Conservation (phyloP, 805 yeast species). For the Hermanozyma aechmeae region DNA sequence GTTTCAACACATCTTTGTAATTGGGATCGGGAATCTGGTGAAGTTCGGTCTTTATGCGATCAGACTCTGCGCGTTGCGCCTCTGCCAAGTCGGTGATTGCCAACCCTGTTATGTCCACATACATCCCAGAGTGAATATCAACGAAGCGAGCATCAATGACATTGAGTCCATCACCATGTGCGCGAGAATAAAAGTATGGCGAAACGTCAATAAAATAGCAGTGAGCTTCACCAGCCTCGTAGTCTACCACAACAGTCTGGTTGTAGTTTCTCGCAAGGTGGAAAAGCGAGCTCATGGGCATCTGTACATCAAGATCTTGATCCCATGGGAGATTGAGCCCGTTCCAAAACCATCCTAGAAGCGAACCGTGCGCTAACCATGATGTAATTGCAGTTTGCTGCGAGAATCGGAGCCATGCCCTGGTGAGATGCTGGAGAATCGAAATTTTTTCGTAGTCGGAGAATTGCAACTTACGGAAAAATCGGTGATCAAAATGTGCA, state of each 20-base stretch:
- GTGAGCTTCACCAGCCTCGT: not conserved
- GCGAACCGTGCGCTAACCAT: conserved; percentile 62
- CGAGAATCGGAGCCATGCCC: conserved; percentile 45
- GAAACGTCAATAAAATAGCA: conserved; percentile 16
- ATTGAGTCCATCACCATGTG: not conserved
- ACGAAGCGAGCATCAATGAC: not conserved
- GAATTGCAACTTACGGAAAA: conserved; percentile 1
- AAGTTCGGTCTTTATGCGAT: too few relatives aligned
- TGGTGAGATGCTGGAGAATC: conserved; percentile 36
- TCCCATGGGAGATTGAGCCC: conserved; percentile 62
- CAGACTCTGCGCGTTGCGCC: too few relatives aligned
- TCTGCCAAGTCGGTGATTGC: not conserved
- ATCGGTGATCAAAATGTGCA: not conserved
- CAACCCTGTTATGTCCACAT: not conserved
- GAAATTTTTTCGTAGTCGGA: conserved; percentile 26
- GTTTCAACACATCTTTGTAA: conserved; percentile 9
- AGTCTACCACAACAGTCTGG: conserved; percentile 15
- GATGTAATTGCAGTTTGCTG: conserved; percentile 36
- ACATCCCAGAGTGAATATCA: not conserved
- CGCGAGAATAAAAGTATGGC: conserved; percentile 15
- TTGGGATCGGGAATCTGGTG: conserved; percentile 18
- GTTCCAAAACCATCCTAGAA: conserved; percentile 57
- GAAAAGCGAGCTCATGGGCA: conserved; percentile 42
- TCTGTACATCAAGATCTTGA: conserved; percentile 55
- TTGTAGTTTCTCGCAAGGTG: conserved; percentile 39